These are phyloP conservation scores for Sphagnurus paluster DNA, from an alignment of 1,284 basidiomycete species.

Conservation along the genomic window DNA sequence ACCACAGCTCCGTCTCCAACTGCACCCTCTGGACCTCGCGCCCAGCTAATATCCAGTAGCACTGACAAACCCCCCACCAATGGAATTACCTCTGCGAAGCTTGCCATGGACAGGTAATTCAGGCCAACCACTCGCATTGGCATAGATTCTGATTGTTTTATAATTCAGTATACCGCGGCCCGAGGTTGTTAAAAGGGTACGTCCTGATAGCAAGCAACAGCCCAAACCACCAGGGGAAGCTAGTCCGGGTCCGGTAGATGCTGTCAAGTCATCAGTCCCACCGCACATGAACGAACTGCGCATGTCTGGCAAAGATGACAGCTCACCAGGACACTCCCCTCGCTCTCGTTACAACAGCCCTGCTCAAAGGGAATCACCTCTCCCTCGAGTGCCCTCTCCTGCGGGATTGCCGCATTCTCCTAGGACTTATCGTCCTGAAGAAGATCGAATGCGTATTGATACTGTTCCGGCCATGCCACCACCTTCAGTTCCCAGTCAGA, in stretches of 20 bases:
- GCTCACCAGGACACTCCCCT: slow-evolving; percentile 9
- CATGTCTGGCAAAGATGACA: slow-evolving; percentile 18
- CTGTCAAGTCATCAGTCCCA: slow-evolving; percentile 24
- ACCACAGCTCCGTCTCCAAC: slow-evolving; percentile 32
- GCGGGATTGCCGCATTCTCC: slow-evolving; percentile 38
- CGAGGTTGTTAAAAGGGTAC: slow-evolving; percentile 71
- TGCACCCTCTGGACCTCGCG: slow-evolving; percentile 59
- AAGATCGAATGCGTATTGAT: slow-evolving; percentile 35
- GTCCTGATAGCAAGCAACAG: slow-evolving; percentile 49
- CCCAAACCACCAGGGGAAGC: slow-evolving; percentile 36
- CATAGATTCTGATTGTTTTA: slow-evolving; percentile 3
- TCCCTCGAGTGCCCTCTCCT: slow-evolving; percentile 12
- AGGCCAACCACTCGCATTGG: background rate
- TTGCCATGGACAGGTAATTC: slow-evolving; percentile 64
- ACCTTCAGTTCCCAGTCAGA: slow-evolving; percentile 77
- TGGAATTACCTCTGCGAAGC: slow-evolving; percentile 41
- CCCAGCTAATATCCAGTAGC: slow-evolving; percentile 42
- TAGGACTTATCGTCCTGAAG: slow-evolving; percentile 31
- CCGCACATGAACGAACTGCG: slow-evolving; percentile 20
- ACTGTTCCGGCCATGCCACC: slow-evolving; percentile 67
- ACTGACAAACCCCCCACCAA: slow-evolving; percentile 23
- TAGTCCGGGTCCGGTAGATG: slow-evolving; percentile 16
- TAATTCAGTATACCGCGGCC: slow-evolving; percentile 66
- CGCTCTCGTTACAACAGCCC: slow-evolving; percentile 24
- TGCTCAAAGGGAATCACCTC: slow-evolving; percentile 21